Evolutionary conservation across 108 stramenopile genomes (phyloP).

Genomic region (Licmophora abbreviata): DNA sequence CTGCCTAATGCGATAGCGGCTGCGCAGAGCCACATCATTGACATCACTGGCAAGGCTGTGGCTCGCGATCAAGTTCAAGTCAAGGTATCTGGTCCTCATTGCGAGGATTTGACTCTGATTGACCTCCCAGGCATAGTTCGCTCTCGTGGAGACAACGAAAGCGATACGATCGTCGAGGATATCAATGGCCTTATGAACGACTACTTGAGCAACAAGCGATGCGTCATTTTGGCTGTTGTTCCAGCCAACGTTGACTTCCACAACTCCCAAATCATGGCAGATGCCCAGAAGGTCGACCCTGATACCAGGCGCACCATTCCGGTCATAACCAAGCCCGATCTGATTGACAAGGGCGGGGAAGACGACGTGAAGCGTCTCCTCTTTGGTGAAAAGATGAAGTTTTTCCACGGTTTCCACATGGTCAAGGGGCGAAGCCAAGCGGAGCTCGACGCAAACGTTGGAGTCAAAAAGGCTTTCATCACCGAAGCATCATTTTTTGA

Average conservation of each 20-base stretch:
- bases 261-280: constrained; percentile 68
- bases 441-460: constrained; percentile 25
- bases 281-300: constrained; percentile 54
- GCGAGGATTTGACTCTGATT: constrained; percentile 66
- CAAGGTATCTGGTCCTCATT: constrained; percentile 26
- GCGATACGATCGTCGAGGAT: constrained; percentile 31
- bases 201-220: constrained; percentile 58
- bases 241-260: constrained; percentile 83
- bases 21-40: constrained; percentile 44
- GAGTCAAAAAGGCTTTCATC: constrained; percentile 27
- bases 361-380: constrained; percentile 34
- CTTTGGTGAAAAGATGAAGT: constrained; percentile 28
- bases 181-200: constrained; percentile 61
- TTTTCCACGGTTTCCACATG: constrained; percentile 47
- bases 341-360: constrained; percentile 66
- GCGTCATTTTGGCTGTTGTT: constrained; percentile 71
- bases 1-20: constrained; percentile 24
- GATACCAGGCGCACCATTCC: constrained; percentile 67
- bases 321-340: constrained; percentile 86
- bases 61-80: constrained; percentile 45
- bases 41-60: constrained; percentile 23
- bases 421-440: constrained; percentile 63
- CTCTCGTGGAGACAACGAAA: constrained; percentile 46
- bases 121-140: constrained; percentile 88
- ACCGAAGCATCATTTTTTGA: constrained; percentile 44